Conservation (phyloP, 345 rosid species). For the Streptanthus diversifolius region DNA sequence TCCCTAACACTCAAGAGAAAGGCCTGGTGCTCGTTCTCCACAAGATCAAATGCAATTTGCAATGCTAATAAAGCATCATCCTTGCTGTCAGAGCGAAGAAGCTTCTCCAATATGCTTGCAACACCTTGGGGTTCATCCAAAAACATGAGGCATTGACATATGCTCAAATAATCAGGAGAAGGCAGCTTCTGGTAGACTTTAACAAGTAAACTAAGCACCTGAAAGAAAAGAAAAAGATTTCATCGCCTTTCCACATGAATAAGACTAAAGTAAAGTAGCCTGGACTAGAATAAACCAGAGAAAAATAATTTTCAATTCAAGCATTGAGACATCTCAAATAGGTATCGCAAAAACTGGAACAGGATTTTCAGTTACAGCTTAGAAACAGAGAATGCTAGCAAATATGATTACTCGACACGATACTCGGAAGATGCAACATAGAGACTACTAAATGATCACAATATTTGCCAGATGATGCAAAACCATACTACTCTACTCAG, state of each 20-base stretch:
- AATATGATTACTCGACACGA: background rate
- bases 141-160: constrained; percentile 97
- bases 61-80: constrained; percentile 86
- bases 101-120: constrained; percentile 87
- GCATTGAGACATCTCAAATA: background rate
- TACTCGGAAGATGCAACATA: background rate
- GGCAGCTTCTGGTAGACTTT: constrained; percentile 82
- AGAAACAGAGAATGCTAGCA: background rate
- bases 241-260: constrained; percentile 11
- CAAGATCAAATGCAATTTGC: constrained; percentile 95
- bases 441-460: background rate
- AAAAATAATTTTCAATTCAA: background rate
- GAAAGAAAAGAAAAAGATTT: constrained; percentile 31
- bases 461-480: constrained; percentile 1
- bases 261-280: background rate
- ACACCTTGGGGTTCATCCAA: constrained; percentile 89
- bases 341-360: background rate
- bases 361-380: background rate
- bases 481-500: background rate
- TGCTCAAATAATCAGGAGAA: constrained; percentile 92
- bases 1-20: constrained; percentile 90
- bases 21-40: constrained; percentile 98
- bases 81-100: constrained; percentile 73
- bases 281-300: background rate
- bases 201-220: constrained; percentile 92